A percentile compares a stretch with the other conserved stretches of the same genome.
Evolutionary conservation across 139 green algal genomes (phyloP).

Genomic region (Closterium sp.): DNA sequence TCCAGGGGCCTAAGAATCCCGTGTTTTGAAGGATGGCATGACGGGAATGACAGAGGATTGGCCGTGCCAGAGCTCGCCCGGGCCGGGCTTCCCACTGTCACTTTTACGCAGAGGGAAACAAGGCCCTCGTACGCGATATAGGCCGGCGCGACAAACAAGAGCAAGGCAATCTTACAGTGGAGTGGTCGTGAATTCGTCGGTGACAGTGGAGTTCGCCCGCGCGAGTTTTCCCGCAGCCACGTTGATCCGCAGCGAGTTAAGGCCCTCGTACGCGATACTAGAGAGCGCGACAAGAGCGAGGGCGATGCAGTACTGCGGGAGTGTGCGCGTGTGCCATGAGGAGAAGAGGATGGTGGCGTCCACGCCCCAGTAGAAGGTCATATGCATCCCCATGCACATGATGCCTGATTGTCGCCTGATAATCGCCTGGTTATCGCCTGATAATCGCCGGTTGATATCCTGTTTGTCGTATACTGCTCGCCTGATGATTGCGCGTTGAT

Average conservation of each 20-base stretch:
- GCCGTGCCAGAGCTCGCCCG: too few species aligned
- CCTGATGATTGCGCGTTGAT: too few species aligned
- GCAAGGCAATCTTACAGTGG: not conserved
- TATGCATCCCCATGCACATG: not conserved
- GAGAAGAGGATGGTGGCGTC: not conserved
- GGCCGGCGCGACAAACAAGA: too few species aligned
- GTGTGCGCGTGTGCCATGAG: not conserved
- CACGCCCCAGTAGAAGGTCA: not conserved
- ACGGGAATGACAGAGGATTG: not conserved
- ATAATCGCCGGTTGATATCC: too few species aligned
- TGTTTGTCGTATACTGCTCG: too few species aligned
- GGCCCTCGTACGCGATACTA: not conserved
- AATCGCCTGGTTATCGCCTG: not conserved
- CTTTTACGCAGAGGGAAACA: too few species aligned
- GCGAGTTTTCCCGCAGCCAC: not conserved
- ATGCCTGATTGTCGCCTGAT: not conserved
- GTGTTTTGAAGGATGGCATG: not conserved
- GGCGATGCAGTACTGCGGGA: not conserved
- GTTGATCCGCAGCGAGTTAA: not conserved
- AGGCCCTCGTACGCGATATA: too few species aligned
- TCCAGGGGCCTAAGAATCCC: not conserved
- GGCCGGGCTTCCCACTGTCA: too few species aligned
- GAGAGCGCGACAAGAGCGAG: not conserved
- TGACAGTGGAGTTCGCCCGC: not conserved
- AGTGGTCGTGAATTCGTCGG: not conserved